These are phyloP conservation scores for Myxozyma melibiosi DNA, from an alignment of 805 yeast genomes.

Conservation along the genomic window DNA sequence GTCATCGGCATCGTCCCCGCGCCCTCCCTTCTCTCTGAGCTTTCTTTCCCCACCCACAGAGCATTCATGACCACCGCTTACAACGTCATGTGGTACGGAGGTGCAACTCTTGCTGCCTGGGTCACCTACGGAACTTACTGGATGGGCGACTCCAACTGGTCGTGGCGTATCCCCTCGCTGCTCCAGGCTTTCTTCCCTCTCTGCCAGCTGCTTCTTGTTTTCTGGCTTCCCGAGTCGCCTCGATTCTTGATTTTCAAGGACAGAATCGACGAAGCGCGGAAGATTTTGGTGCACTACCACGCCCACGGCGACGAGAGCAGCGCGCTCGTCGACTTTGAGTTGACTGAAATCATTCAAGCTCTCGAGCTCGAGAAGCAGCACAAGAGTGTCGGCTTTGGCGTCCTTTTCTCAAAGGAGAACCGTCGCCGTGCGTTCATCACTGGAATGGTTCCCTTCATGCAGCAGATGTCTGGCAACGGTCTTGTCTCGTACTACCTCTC, in stretches of 20 bases:
- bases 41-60: slow-evolving; percentile 53
- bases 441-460: slow-evolving; percentile 43
- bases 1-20: slow-evolving; percentile 36
- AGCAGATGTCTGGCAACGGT: slow-evolving; percentile 57
- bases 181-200: slow-evolving; percentile 47
- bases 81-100: slow-evolving; percentile 55
- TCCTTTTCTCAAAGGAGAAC: slow-evolving; percentile 46
- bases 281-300: slow-evolving; percentile 47
- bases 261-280: slow-evolving; percentile 49
- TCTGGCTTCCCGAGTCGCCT: slow-evolving; percentile 54
- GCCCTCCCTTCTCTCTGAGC: slow-evolving; percentile 43
- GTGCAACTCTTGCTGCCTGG: slow-evolving; percentile 57
- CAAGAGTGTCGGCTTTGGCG: slow-evolving; percentile 45
- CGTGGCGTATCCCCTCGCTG: slow-evolving; percentile 45
- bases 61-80: slow-evolving; percentile 49
- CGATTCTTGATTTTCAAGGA: slow-evolving; percentile 50
- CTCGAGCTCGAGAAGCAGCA: slow-evolving; percentile 47
- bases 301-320: slow-evolving; percentile 45
- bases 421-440: slow-evolving; percentile 49
- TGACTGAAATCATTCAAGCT: slow-evolving; percentile 47
- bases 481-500: slow-evolving; percentile 55
- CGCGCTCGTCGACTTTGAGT: slow-evolving; percentile 12
- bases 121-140: slow-evolving; percentile 48
- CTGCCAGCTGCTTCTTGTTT: slow-evolving; percentile 40
- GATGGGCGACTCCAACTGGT: slow-evolving; percentile 36